Conservation (phyloP, 1,284 basidiomycete genomes). For the Ganoderma multipileum region DNA sequence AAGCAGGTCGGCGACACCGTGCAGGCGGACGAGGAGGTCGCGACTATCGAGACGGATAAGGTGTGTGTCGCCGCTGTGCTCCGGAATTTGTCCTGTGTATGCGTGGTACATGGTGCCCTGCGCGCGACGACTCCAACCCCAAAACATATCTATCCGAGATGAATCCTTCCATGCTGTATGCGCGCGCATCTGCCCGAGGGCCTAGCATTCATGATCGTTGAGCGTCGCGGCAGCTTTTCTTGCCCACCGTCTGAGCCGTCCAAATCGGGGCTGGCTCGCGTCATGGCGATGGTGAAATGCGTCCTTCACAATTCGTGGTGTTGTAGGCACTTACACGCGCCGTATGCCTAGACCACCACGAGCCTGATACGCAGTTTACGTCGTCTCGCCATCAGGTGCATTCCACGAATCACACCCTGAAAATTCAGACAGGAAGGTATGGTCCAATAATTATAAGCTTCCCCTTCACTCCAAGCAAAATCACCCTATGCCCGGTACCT, state of each 20-base stretch:
- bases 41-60: conserved; percentile 99
- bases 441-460: too few species aligned
- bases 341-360: not conserved
- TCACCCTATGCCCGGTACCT: not conserved
- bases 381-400: not conserved
- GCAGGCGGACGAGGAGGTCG: conserved; percentile 93
- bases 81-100: not conserved
- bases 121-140: not conserved
- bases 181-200: not conserved
- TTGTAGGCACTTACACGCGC: not conserved
- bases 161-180: not conserved
- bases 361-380: not conserved
- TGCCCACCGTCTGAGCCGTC: not conserved
- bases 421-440: not conserved
- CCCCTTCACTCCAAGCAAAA: not conserved
- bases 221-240: not conserved
- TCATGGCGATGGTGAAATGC: not conserved
- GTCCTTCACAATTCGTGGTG: not conserved
- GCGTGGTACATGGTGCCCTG: not conserved
- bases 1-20: conserved; percentile 96
- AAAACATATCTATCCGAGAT: conserved; percentile 7
- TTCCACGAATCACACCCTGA: not conserved
- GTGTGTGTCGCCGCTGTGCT: conserved; percentile 48
- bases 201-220: not conserved
- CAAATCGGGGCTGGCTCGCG: not conserved